A percentile compares a stretch with the other conserved stretches of the same genome.
Evolutionary conservation across 495 filamentous ascomycete species (phyloP).

Genomic region (Emericellopsis terricola): DNA sequence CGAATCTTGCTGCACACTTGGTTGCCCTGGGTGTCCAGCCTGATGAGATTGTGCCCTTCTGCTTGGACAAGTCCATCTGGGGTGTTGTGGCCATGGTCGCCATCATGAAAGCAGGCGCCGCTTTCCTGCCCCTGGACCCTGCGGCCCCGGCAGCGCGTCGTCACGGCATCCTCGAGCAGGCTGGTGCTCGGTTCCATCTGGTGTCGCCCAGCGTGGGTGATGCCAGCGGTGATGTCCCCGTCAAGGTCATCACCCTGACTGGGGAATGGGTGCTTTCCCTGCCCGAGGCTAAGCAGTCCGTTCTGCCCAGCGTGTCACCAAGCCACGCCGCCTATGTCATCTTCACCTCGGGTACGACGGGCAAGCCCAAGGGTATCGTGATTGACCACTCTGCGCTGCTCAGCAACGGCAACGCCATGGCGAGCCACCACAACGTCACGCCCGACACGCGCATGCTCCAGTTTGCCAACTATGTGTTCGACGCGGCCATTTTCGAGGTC

Average conservation of each 20-base stretch:
- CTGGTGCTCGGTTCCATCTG: too few relatives aligned
- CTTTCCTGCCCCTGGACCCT: conserved; percentile 29
- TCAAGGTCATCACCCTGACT: conserved; percentile 6
- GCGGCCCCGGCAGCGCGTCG: conserved; percentile 17
- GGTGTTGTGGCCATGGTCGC: conserved; percentile 33
- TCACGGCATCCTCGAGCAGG: too few relatives aligned
- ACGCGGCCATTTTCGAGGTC: not conserved
- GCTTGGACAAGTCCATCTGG: conserved; percentile 34
- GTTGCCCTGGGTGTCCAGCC: conserved; percentile 22
- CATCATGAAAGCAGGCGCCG: conserved; percentile 28
- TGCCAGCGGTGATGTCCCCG: conserved; percentile 1
- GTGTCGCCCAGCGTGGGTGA: not conserved
- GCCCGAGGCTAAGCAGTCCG: not conserved
- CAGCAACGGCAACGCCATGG: conserved; percentile 1
- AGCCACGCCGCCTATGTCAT: conserved; percentile 21
- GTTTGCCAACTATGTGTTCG: conserved; percentile 21
- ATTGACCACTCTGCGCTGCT: conserved; percentile 13
- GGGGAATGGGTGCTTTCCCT: too few relatives aligned
- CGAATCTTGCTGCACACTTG: conserved; percentile 18
- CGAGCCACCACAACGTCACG: conserved; percentile 7
- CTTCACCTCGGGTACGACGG: conserved; percentile 22
- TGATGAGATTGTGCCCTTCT: conserved; percentile 32
- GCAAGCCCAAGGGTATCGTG: conserved; percentile 13
- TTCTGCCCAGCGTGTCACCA: not conserved
- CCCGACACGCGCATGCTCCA: conserved; percentile 41